Evolutionary conservation across 768 basidiomycete genomes (phyloP).

Genomic region (Lepiota venenata): DNA sequence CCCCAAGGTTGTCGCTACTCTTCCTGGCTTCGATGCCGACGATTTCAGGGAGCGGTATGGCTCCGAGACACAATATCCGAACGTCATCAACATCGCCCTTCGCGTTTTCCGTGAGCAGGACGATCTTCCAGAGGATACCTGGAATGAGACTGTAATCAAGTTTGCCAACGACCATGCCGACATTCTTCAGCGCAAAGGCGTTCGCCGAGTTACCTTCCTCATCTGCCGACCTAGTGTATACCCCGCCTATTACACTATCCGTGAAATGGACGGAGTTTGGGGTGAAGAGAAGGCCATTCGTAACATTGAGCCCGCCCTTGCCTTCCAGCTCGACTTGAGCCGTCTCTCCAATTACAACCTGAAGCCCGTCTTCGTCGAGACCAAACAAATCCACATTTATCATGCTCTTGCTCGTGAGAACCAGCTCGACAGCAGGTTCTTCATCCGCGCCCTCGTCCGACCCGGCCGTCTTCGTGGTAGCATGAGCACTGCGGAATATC

Average conservation of each 20-base stretch:
- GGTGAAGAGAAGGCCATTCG: constrained; percentile 94
- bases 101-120: constrained; percentile 83
- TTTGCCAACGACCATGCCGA: constrained; percentile 68
- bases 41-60: constrained; percentile 81
- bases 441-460: constrained; percentile 93
- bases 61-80: constrained; percentile 69
- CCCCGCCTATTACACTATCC: constrained; percentile 92
- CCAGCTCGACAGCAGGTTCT: constrained; percentile 97
- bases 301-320: constrained; percentile 97
- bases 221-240: constrained; percentile 91
- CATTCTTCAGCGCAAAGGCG: constrained; percentile 68
- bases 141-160: constrained; percentile 67
- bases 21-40: constrained; percentile 68
- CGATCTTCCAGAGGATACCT: constrained; percentile 72
- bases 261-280: constrained; percentile 73
- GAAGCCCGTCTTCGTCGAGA: constrained; percentile 93
- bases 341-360: constrained; percentile 97
- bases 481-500: constrained; percentile 96
- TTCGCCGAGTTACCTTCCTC: constrained; percentile 89
- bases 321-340: constrained; percentile 96
- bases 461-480: constrained; percentile 90
- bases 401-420: constrained; percentile 95
- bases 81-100: constrained; percentile 92
- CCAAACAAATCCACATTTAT: constrained; percentile 98
- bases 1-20: constrained; percentile 62